Evolutionary conservation across 805 yeast species (phyloP), one percentile per base, ranked within the genome.

Genomic region (Wickerhamiella kurtzmanii): DNA sequence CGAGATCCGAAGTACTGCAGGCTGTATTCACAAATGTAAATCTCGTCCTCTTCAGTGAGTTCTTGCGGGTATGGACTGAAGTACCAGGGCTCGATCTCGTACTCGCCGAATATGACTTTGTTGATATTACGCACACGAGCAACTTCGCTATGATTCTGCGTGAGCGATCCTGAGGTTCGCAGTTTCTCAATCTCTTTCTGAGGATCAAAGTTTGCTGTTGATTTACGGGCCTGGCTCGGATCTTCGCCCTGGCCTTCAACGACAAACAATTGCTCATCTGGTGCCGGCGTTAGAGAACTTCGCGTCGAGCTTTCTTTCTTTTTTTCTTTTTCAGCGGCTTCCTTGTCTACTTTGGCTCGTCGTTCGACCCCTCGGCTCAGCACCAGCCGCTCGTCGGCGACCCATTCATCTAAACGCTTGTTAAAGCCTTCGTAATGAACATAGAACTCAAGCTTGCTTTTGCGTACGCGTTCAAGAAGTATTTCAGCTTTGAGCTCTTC

Each of bases 51-150:
- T 57, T 92, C 97, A 0, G 96, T 86, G 47, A 87, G 72, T 61
- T 92, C 98, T 15, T 86, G 72, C 0, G 99, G 99, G 62, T 92
- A 92, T 1, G 99, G 97, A 1, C 95, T 83, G 59, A 92, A 92
- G 65, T 92, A 92, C 99, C 99, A 92, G 2, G 99, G 98, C 62
- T 92, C 99, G 45, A 92, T 86, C 55, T 83, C 82, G 63, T 79
- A 86, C 52, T 81, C 82, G 1, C 98, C 99, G 66, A 92, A 77
- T 2, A 85, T 80, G 3, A 92, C 76, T 46, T 76, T 73, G 42
- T 75, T 71, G 52, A 92, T 71, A 60, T 92, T 92, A 55, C 97
- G 74, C 42, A 92, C 96, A 47, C 92, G 73, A 0, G 97, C 87
- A 20, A 89, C 83, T 59, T 89, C 97, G 48, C 79, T 74, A 51